Conservation (phyloP, 805 yeast genomes). For the Clavispora fructus region DNA sequence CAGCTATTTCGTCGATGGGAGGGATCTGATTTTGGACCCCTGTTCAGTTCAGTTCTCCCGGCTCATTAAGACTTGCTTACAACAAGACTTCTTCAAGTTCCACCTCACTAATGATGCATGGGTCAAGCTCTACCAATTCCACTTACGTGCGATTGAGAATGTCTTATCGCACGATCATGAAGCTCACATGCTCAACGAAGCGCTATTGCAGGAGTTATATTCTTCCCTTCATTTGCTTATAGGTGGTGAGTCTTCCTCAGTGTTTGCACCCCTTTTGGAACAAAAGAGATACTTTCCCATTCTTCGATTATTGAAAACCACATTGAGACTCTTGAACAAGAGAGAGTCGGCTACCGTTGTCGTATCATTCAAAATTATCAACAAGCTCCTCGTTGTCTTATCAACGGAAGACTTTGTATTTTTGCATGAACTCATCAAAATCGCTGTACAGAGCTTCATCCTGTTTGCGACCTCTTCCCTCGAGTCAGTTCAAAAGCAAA, state of each 20-base stretch:
- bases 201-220: constrained; percentile 18
- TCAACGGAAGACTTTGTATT: constrained; percentile 36
- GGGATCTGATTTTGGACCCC: constrained; percentile 14
- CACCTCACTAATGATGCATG: constrained; percentile 28
- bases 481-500: constrained; percentile 38
- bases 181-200: constrained; percentile 13
- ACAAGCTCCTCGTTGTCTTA: constrained; percentile 38
- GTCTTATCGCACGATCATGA: constrained; percentile 7
- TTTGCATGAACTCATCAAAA: constrained; percentile 31
- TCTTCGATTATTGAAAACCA: constrained; percentile 13
- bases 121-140: constrained; percentile 19
- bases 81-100: constrained; percentile 22
- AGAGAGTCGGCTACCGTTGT: constrained; percentile 21
- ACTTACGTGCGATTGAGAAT: constrained; percentile 14
- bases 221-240: constrained; percentile 16
- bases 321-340: constrained; percentile 14
- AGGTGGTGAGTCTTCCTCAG: constrained; percentile 16
- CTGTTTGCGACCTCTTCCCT: constrained; percentile 36
- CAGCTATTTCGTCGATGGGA: constrained; percentile 12
- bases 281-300: constrained; percentile 16
- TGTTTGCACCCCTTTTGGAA: constrained; percentile 14
- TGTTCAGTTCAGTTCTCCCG: constrained; percentile 22
- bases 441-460: constrained; percentile 34
- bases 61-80: constrained; percentile 17
- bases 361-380: constrained; percentile 37